A percentile compares a stretch with the other conserved stretches of the same genome.
phyloP scores from a whole-genome alignment of 331 rosid species.

The Rosa hybrid region DNA sequence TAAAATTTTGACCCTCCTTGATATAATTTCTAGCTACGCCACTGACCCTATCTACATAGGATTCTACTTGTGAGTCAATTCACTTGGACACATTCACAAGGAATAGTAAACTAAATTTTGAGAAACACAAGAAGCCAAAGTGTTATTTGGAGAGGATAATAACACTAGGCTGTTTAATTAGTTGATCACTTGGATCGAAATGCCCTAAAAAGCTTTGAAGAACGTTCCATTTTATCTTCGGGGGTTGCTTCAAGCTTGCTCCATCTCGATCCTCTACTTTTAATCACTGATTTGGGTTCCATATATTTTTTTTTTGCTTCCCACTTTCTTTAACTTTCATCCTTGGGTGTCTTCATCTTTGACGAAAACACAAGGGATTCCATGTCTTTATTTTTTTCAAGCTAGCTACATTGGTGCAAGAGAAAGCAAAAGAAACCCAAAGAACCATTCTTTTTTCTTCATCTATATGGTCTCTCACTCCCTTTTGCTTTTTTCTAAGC shows the following conservation, averaged over 20 bases:
- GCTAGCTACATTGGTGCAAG: conserved; percentile 58
- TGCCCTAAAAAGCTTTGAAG: conserved; percentile 37
- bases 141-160: too few relatives aligned
- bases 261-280: conserved; percentile 28
- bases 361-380: conserved; percentile 52
- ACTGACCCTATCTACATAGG: neutral
- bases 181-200: conserved; percentile 28
- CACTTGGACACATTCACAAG: neutral
- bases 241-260: conserved; percentile 62
- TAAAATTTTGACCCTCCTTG: too few relatives aligned
- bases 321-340: conserved; percentile 44
- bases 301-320: conserved; percentile 7
- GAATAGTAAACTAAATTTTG: conserved; percentile 1
- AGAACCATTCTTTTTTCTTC: conserved; percentile 31
- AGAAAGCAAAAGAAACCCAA: conserved; percentile 59
- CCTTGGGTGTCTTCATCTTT: conserved; percentile 62
- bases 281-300: conserved; percentile 25
- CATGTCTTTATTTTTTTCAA: conserved; percentile 23
- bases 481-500: neutral
- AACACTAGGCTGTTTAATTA: conserved; percentile 25
- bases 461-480: neutral
- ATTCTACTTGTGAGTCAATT: neutral
- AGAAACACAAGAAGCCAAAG: conserved; percentile 35
- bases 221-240: conserved; percentile 43
- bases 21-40: too few relatives aligned